Evolutionary conservation across 1,139 yeast species (phyloP).

Genomic region (Yamadazyma dendronema): DNA sequence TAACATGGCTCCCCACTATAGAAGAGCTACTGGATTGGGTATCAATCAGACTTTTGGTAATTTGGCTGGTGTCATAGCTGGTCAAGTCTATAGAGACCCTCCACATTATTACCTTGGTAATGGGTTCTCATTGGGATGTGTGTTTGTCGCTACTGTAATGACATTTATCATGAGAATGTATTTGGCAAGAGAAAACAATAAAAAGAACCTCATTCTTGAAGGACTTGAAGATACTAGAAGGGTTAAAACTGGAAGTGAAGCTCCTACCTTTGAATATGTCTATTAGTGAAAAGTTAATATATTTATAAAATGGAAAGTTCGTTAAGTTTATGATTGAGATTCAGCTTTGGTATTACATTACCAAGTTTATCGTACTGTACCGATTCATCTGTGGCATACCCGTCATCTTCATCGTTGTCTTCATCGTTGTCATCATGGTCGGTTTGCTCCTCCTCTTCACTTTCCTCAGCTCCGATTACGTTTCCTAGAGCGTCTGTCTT

Average conservation of each 20-base stretch:
- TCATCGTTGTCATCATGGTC: conserved; percentile 5
- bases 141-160: conserved; percentile 15
- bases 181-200: conserved; percentile 3
- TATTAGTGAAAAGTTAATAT: conserved; percentile 1
- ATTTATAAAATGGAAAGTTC: background rate
- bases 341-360: background rate
- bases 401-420: conserved; percentile 5
- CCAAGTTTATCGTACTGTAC: background rate
- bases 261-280: conserved; percentile 4
- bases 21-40: conserved; percentile 46
- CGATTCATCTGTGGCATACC: conserved; percentile 10
- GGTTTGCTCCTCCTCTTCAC: conserved; percentile 3
- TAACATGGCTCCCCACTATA: conserved; percentile 44
- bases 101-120: conserved; percentile 35
- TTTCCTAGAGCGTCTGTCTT: conserved; percentile 7
- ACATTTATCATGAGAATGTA: background rate
- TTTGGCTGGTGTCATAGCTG: conserved; percentile 44
- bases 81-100: conserved; percentile 38
- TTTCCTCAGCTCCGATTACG: conserved; percentile 3
- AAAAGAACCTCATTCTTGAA: background rate
- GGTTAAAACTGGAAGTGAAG: conserved; percentile 6
- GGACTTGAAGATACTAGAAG: conserved; percentile 6
- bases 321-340: background rate
- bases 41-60: conserved; percentile 45
- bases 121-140: conserved; percentile 34